These are phyloP conservation scores for Trichoderma pleuroti DNA, from an alignment of 2,329 filamentous ascomycete genomes.

Conservation along the genomic window DNA sequence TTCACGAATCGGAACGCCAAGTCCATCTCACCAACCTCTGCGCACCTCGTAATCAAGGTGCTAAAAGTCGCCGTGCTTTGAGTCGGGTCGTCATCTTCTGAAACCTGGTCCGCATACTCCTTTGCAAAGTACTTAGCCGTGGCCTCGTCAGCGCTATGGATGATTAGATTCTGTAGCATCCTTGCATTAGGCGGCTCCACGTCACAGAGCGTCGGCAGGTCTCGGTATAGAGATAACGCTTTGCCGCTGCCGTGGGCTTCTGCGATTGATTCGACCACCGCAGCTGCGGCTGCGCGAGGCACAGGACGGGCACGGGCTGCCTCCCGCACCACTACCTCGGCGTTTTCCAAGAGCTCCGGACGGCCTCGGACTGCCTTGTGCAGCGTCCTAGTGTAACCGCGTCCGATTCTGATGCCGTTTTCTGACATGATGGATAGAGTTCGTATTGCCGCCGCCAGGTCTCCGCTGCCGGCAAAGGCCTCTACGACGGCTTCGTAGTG, in stretches of 20 bases:
- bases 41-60: constrained; percentile 31
- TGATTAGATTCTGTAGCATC: constrained; percentile 32
- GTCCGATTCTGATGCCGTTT: constrained; percentile 46
- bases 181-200: constrained; percentile 25
- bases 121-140: constrained; percentile 28
- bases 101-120: constrained; percentile 30
- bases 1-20: constrained; percentile 34
- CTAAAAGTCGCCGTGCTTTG: constrained; percentile 24
- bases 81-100: constrained; percentile 19
- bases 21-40: constrained; percentile 30
- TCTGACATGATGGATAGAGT: constrained; percentile 71
- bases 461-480: constrained; percentile 58
- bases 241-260: constrained; percentile 29
- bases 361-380: constrained; percentile 51
- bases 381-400: constrained; percentile 62
- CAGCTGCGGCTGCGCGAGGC: constrained; percentile 37
- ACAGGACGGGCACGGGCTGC: constrained; percentile 39
- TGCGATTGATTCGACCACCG: constrained; percentile 35
- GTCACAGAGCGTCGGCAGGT: constrained; percentile 30
- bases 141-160: constrained; percentile 27
- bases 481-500: constrained; percentile 81
- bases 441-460: constrained; percentile 64
- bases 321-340: constrained; percentile 54
- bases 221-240: constrained; percentile 34
- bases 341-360: constrained; percentile 44